Evolutionary conservation across 2,329 filamentous ascomycete species (phyloP), one percentile per base, ranked within the genome.

Genomic region (Zymoseptoria ardabiliae): DNA sequence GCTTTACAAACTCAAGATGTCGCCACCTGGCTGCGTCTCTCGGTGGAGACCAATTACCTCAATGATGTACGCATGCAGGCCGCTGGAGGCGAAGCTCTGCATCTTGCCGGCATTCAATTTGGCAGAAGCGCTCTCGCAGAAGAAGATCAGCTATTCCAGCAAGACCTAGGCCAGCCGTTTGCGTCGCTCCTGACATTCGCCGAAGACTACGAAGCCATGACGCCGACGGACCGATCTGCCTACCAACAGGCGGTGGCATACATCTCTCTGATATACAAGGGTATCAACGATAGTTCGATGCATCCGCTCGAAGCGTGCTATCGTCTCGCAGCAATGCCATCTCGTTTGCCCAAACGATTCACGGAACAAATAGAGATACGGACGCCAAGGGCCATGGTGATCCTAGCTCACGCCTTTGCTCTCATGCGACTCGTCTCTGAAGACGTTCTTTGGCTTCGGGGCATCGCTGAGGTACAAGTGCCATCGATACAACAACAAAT

Each of bases 321-420:
- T 20, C 61, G 66, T 10, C 58, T 69, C 19, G 56, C 67, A 17
- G 66, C 67, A 6, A 64, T 68, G 63, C 63, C 68, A 20, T 65
- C 67, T 10, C 54, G 66, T n/a, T 56, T 67, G n/a, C 59, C 64
- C 7, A 54, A 61, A 9, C 59, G 63, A 21, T 70, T 69, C 50
- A 61, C 48, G 8, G 64, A 67, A 35, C 49, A 69, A n/a, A 49
- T 69, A 10, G 67, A 68, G 22, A 50, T 62, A 50, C 59, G 61
- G 35, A 53, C 57, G 25, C 67, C 66, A 13, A 58, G 67, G 19
- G 68, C 66, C 8, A 25, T 69, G 56, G 61, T 62, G 11, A 62
- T 69, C 3, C 58, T 69, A 21, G 64, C 64, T 17, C 63, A 69
- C 55, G 57, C 65, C 6, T 68, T 69, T 51, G 66, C 66, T 9